Evolutionary conservation across 1,284 basidiomycete species (phyloP).

Genomic region (Psilocybe mexicana): DNA sequence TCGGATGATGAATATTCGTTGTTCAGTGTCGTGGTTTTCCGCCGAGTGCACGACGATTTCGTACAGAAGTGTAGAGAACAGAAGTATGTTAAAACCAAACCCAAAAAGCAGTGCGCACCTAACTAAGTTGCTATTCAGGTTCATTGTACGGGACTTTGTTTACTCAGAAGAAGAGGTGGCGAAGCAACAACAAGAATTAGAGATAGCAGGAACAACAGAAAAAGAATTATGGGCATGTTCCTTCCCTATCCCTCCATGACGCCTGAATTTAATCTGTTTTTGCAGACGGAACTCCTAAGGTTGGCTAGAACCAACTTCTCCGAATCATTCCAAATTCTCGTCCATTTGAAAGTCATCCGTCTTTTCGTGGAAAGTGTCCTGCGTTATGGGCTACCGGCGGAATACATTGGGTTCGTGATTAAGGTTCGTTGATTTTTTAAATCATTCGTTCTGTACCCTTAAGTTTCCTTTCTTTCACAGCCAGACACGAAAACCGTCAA

Average conservation of each 20-base stretch:
- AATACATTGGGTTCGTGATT: constrained; percentile 82
- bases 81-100: constrained; percentile 55
- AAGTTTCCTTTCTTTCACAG: constrained; percentile 38
- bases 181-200: constrained; percentile 84
- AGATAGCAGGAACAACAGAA: constrained; percentile 82
- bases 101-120: constrained; percentile 10
- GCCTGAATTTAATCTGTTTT: constrained; percentile 5
- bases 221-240: constrained; percentile 93
- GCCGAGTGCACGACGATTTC: constrained; percentile 90
- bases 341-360: constrained; percentile 91
- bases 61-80: constrained; percentile 93
- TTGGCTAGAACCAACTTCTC: constrained; percentile 95
- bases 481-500: constrained; percentile 87
- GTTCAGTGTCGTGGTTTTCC: constrained; percentile 90
- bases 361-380: constrained; percentile 96
- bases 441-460: neutral
- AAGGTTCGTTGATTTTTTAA: constrained; percentile 53
- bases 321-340: constrained; percentile 92
- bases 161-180: constrained; percentile 86
- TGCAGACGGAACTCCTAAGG: constrained; percentile 90
- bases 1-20: constrained; percentile 91
- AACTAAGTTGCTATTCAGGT: constrained; percentile 42
- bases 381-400: constrained; percentile 92
- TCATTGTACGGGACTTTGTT: constrained; percentile 92
- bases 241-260: constrained; percentile 22